Conservation (phyloP, 129 eudicot species). For the Mikania micrantha region DNA sequence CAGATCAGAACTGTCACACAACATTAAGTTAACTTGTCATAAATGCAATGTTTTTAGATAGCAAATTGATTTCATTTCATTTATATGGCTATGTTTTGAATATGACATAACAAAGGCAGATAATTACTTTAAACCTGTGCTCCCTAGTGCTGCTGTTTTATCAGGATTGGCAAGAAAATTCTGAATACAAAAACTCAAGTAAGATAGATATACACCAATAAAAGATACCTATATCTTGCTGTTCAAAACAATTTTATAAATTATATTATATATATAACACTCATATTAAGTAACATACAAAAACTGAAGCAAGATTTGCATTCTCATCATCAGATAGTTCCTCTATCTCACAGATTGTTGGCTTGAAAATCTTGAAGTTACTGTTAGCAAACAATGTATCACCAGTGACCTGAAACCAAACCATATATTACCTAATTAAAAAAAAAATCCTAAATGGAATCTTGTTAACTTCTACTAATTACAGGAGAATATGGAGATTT, state of each 20-base stretch:
- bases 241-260: too few relatives aligned
- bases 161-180: slow-evolving; percentile 62
- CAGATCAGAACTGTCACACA: slow-evolving; percentile 63
- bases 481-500: not conserved
- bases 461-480: not conserved
- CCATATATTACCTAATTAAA: not conserved
- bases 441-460: not conserved
- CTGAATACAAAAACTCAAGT: slow-evolving; percentile 34
- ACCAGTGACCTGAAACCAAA: slow-evolving; percentile 66
- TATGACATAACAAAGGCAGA: slow-evolving; percentile 8
- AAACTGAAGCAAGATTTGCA: slow-evolving; percentile 18
- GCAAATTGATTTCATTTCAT: not conserved
- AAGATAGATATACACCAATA: not conserved
- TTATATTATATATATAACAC: not conserved
- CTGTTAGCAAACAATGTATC: slow-evolving; percentile 57
- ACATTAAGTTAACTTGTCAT: not conserved
- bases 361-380: slow-evolving; percentile 63
- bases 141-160: slow-evolving; percentile 19
- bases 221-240: too few relatives aligned
- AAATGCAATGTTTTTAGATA: not conserved
- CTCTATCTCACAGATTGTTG: slow-evolving; percentile 26
- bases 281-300: not conserved
- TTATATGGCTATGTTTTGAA: not conserved
- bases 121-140: slow-evolving; percentile 59
- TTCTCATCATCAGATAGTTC: slow-evolving; percentile 65